Percentiles rank a stretch among this genome's conserved stretches.
phyloP scores from a whole-genome alignment of 176 grass and related monocot genomes.

The Oryza glumipatula region DNA sequence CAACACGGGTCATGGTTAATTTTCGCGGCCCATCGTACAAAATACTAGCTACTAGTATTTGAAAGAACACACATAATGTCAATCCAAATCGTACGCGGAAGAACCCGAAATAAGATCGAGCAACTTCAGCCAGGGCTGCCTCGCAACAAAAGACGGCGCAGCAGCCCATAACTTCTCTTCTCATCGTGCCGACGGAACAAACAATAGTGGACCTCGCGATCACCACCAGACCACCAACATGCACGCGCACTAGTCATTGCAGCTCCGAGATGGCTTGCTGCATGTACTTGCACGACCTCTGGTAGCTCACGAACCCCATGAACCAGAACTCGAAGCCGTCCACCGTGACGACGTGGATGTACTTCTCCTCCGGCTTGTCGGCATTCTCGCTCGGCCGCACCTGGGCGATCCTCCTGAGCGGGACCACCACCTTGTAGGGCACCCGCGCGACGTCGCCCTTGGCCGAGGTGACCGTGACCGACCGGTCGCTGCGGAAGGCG shows the following conservation, averaged over 20 bases:
- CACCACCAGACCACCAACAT: neutral
- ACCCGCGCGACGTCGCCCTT: constrained; percentile 43
- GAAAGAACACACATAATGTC: constrained; percentile 13
- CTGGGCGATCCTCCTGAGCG: constrained; percentile 51
- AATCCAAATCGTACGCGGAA: constrained; percentile 63
- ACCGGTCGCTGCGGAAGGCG: constrained; percentile 80
- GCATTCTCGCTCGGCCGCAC: constrained; percentile 59
- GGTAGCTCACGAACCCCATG: constrained; percentile 73
- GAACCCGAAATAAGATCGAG: constrained; percentile 42
- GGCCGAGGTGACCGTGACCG: constrained; percentile 53
- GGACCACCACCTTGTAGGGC: constrained; percentile 75
- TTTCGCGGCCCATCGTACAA: constrained; percentile 32
- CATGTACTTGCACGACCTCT: constrained; percentile 66
- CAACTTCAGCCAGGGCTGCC: constrained; percentile 29
- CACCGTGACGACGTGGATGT: constrained; percentile 65
- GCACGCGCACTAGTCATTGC: constrained; percentile 30
- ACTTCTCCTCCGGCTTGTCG: constrained; percentile 70
- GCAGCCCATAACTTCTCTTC: constrained; percentile 46
- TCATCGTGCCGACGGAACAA: constrained; percentile 46
- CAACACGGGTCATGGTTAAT: constrained; percentile 37
- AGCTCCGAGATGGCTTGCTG: constrained; percentile 50
- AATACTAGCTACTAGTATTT: constrained; percentile 19
- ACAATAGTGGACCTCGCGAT: neutral
- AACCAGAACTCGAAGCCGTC: constrained; percentile 96
- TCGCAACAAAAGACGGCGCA: constrained; percentile 39